These are phyloP conservation scores for Murraya koenigii DNA, from an alignment of 345 rosid species.

Conservation along the genomic window DNA sequence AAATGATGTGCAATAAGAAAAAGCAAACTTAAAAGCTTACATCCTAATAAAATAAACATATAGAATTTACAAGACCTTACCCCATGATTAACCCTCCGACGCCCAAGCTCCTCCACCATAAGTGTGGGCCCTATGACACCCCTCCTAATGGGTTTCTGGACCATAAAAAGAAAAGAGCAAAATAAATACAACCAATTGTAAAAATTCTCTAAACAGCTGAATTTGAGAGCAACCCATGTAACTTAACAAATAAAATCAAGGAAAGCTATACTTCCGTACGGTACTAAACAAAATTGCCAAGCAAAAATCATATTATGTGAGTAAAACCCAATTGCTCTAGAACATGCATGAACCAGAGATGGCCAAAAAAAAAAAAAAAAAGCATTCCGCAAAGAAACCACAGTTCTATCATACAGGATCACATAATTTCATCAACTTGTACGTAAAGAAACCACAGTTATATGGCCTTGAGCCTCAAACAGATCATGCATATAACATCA, in stretches of 20 bases:
- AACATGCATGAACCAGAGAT: background rate
- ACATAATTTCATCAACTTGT: background rate
- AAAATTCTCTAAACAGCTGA: background rate
- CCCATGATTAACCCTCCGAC: slow-evolving; percentile 58
- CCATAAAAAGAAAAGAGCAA: background rate
- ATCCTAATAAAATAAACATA: background rate
- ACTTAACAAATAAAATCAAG: background rate
- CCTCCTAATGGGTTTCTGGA: slow-evolving; percentile 76
- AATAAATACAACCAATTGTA: background rate
- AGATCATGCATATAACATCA: background rate
- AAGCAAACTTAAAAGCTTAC: background rate
- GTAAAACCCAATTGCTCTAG: background rate
- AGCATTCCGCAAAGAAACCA: background rate
- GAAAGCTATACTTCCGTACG: background rate
- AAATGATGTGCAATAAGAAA: background rate
- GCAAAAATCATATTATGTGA: background rate
- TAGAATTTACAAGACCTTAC: slow-evolving; percentile 33
- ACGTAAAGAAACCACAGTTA: background rate
- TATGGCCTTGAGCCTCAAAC: background rate
- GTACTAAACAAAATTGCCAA: background rate
- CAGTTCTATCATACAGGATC: background rate
- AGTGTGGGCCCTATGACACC: slow-evolving; percentile 79
- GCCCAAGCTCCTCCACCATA: slow-evolving; percentile 84
- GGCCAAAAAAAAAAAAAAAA: background rate
- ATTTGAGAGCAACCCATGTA: background rate